phyloP scores from a whole-genome alignment of 495 filamentous ascomycete species.

The Penicillium angulare region DNA sequence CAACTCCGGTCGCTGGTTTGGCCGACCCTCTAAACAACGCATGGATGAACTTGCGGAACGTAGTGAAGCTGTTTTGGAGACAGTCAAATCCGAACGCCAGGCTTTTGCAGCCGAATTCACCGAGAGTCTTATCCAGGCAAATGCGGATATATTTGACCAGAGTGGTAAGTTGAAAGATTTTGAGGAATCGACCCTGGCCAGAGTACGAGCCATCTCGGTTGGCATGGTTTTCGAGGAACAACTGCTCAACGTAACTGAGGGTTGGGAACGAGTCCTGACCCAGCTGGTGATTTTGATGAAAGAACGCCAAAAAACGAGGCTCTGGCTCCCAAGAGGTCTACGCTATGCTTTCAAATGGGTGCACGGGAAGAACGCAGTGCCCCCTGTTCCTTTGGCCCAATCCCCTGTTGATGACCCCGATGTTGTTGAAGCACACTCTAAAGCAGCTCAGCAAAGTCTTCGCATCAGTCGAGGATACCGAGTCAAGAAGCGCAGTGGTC shows the following conservation, averaged over 20 bases:
- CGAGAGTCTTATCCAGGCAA: slow-evolving; percentile 22
- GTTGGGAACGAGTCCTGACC: slow-evolving; percentile 19
- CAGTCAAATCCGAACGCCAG: slow-evolving; percentile 13
- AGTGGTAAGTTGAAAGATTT: slow-evolving; percentile 15
- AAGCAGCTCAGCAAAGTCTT: slow-evolving; percentile 27
- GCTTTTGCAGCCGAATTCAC: slow-evolving; percentile 25
- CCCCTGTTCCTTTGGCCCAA: slow-evolving; percentile 15
- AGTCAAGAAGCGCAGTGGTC: slow-evolving; percentile 18
- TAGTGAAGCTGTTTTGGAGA: slow-evolving; percentile 13
- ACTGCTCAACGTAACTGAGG: slow-evolving; percentile 18
- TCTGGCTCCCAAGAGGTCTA: slow-evolving; percentile 27
- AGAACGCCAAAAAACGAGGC: slow-evolving; percentile 19
- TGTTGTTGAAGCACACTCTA: slow-evolving; percentile 17
- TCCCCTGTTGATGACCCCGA: slow-evolving; percentile 22
- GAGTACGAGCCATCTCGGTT: slow-evolving; percentile 16
- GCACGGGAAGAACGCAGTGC: slow-evolving; percentile 10
- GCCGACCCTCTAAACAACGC: slow-evolving; percentile 15
- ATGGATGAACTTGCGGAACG: slow-evolving; percentile 16
- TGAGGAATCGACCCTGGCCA: slow-evolving; percentile 12
- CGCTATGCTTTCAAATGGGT: slow-evolving; percentile 26
- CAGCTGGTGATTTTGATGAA: slow-evolving; percentile 21
- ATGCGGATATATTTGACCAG: slow-evolving; percentile 28
- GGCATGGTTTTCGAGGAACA: slow-evolving; percentile 36
- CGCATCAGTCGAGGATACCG: slow-evolving; percentile 31
- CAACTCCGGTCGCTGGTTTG: slow-evolving; percentile 28